These are phyloP conservation scores for Hirschioporus abietinus DNA, from an alignment of 768 basidiomycete genomes.

Conservation along the genomic window DNA sequence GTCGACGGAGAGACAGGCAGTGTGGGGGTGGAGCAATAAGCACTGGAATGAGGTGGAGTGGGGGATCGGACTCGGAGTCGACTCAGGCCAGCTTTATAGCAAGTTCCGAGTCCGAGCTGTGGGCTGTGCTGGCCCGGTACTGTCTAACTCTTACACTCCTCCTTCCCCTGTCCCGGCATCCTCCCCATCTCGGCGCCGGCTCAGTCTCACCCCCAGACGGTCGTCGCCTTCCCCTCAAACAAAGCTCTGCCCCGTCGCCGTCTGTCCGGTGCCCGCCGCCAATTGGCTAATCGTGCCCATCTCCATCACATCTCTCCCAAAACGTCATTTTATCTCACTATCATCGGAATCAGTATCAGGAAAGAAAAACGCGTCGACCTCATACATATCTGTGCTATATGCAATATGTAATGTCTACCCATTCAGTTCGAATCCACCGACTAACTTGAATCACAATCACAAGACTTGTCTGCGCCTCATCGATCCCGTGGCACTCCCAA, in stretches of 20 bases:
- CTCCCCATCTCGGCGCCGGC: slow-evolving; percentile 55
- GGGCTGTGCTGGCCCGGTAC: not conserved
- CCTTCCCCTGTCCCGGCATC: slow-evolving; percentile 39
- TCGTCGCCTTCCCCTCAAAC: not conserved
- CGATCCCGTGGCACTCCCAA: not conserved
- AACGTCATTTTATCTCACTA: not conserved
- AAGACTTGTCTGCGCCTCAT: not conserved
- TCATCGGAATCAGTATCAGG: no score
- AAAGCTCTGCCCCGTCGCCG: not conserved
- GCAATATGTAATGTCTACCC: not conserved
- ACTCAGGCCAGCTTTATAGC: slow-evolving; percentile 21
- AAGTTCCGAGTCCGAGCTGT: slow-evolving; percentile 14
- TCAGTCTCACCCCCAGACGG: slow-evolving; percentile 49
- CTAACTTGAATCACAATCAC: not conserved
- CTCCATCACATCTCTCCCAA: not conserved
- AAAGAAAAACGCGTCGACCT: no score
- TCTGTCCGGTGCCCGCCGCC: not conserved
- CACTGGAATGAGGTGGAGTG: slow-evolving; percentile 8
- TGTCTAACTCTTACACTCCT: no score
- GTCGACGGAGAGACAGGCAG: not conserved
- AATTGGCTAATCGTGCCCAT: not conserved
- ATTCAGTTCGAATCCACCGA: no score
- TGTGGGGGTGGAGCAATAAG: no score
- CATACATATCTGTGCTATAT: not conserved
- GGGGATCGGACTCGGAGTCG: slow-evolving; percentile 13